phyloP scores from a whole-genome alignment of 345 rosid species.

The Acer saccharum region DNA sequence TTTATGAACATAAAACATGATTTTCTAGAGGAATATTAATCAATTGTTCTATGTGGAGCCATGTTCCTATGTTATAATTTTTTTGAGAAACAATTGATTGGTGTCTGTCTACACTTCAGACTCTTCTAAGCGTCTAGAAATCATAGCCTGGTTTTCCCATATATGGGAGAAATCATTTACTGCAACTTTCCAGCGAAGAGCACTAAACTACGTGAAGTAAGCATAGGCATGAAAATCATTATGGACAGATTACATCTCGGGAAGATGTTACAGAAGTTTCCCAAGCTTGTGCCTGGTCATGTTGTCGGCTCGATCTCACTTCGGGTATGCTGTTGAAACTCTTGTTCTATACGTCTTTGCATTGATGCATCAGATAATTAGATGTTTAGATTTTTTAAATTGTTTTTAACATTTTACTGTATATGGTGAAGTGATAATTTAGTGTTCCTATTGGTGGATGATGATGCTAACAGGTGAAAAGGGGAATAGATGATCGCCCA shows the following conservation, averaged over 20 bases:
- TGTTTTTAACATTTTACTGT: not conserved
- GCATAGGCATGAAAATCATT: too few species aligned
- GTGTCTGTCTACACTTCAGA: not conserved
- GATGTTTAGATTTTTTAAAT: not conserved
- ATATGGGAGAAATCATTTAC: not conserved
- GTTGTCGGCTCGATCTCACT: too few species aligned
- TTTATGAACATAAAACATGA: not conserved
- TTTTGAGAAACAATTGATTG: not conserved
- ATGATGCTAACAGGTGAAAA: constrained; percentile 54
- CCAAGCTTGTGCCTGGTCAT: too few species aligned
- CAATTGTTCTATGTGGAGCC: not conserved
- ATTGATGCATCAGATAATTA: not conserved
- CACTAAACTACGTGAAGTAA: not conserved
- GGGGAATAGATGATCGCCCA: constrained; percentile 59
- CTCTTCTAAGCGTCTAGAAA: not conserved
- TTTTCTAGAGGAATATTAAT: not conserved
- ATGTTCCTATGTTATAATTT: not conserved
- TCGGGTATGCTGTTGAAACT: too few species aligned
- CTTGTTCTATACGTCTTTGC: too few species aligned
- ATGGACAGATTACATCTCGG: too few species aligned
- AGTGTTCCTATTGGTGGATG: constrained; percentile 10
- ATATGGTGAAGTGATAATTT: not conserved
- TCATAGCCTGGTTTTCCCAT: not conserved
- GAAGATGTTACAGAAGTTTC: too few species aligned
- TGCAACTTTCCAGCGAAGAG: not conserved